Conservation (phyloP, 169 alveolate genomes). For the Plasmodium sp. region DNA sequence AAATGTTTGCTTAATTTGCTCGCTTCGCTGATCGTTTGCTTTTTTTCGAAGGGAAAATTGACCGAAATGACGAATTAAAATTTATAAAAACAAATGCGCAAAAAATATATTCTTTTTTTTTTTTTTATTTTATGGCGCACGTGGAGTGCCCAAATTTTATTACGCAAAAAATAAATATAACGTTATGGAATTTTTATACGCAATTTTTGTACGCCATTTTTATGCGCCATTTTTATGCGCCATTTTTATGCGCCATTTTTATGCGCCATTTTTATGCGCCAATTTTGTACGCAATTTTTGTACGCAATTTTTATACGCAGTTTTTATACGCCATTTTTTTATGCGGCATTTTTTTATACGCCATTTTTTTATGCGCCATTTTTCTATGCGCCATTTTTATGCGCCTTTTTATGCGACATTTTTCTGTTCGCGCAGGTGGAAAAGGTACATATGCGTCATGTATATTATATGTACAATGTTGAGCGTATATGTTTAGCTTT, state of each 20-base stretch:
- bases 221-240: neutral
- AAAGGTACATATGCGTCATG: neutral
- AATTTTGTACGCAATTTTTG: too few relatives aligned
- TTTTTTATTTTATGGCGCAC: neutral
- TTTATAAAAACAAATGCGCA: conserved; percentile 1
- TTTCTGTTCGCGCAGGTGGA: neutral
- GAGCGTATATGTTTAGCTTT: neutral
- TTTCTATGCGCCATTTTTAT: neutral
- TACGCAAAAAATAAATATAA: neutral
- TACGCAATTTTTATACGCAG: too few relatives aligned
- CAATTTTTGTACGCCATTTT: neutral
- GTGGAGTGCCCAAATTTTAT: neutral
- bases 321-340: too few relatives aligned
- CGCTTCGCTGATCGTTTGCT: neutral
- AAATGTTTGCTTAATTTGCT: neutral
- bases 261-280: too few relatives aligned
- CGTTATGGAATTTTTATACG: conserved; percentile 1
- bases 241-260: too few relatives aligned
- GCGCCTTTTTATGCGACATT: neutral
- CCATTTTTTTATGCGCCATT: too few relatives aligned
- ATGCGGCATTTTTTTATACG: too few relatives aligned
- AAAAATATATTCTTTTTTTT: neutral
- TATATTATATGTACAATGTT: neutral
- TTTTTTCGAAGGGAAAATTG: neutral
- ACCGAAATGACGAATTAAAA: neutral